phyloP scores from a whole-genome alignment of 2,329 filamentous ascomycete species.

The Fusarium sp. region DNA sequence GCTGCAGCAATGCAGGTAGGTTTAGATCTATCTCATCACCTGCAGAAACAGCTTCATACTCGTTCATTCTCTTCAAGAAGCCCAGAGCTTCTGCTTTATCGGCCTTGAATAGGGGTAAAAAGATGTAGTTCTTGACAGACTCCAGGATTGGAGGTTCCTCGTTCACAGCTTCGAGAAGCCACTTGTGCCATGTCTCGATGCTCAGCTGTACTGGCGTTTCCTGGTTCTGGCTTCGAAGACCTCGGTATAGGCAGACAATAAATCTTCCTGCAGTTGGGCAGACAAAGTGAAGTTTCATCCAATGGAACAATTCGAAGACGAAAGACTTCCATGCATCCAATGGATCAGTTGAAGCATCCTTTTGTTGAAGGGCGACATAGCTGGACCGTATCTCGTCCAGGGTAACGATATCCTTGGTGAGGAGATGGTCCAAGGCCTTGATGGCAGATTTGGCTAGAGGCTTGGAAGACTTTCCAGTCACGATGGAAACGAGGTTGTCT shows the following conservation, averaged over 20 bases:
- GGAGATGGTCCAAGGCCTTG: slow-evolving; percentile 72
- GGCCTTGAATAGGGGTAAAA: slow-evolving; percentile 70
- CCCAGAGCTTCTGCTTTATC: slow-evolving; percentile 64
- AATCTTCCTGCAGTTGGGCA: slow-evolving; percentile 71
- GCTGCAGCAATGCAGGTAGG: slow-evolving; percentile 67
- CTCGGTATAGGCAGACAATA: slow-evolving; percentile 66
- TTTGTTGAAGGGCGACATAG: slow-evolving; percentile 56
- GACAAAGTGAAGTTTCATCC: slow-evolving; percentile 68
- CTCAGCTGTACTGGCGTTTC: slow-evolving; percentile 45
- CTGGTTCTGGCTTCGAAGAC: slow-evolving; percentile 52
- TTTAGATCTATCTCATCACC: slow-evolving; percentile 60
- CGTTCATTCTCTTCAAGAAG: slow-evolving; percentile 70
- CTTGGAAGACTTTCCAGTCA: slow-evolving; percentile 69
- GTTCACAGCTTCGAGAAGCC: slow-evolving; percentile 63
- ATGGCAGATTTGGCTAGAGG: slow-evolving; percentile 76
- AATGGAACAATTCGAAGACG: slow-evolving; percentile 61
- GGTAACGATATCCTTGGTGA: slow-evolving; percentile 68
- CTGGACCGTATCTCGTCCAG: slow-evolving; percentile 57
- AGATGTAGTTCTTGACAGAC: slow-evolving; percentile 72
- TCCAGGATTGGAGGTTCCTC: slow-evolving; percentile 66
- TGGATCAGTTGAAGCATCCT: slow-evolving; percentile 11
- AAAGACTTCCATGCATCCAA: slow-evolving; percentile 62
- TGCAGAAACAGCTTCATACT: slow-evolving; percentile 58
- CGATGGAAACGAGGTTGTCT: slow-evolving; percentile 65
- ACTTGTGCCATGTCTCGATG: slow-evolving; percentile 64